These are phyloP conservation scores for Forsythia viridissima DNA, from an alignment of 257 asterid species.

Conservation along the genomic window DNA sequence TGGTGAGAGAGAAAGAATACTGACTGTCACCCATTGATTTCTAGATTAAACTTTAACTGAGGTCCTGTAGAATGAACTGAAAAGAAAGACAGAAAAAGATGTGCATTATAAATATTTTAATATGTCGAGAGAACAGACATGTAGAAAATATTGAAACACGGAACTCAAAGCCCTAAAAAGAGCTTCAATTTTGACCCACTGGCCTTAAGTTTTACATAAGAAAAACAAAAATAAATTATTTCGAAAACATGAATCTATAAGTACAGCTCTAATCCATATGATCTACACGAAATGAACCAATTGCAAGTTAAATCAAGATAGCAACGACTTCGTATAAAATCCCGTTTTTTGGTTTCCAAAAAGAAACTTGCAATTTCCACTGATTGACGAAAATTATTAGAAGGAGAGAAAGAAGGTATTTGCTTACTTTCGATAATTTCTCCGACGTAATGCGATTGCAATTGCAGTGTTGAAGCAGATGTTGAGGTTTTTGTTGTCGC, in stretches of 20 bases:
- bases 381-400: neutral
- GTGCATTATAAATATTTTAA: neutral
- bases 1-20: constrained; percentile 97
- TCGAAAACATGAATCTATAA: neutral
- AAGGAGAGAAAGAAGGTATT: neutral
- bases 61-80: constrained; percentile 17
- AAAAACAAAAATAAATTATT: neutral
- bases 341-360: neutral
- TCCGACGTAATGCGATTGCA: neutral
- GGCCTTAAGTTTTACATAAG: neutral
- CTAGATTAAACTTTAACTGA: constrained; percentile 16
- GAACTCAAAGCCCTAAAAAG: neutral
- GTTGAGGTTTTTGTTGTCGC: neutral
- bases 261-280: neutral
- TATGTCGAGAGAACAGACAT: neutral
- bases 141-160: neutral
- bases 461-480: neutral
- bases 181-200: neutral
- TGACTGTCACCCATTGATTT: constrained; percentile 94
- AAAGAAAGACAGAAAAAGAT: neutral
- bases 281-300: neutral
- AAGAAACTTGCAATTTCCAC: neutral
- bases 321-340: neutral
- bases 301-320: neutral
- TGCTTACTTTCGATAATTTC: neutral